Percentiles rank a stretch among this genome's conserved stretches.
phyloP scores from a whole-genome alignment of 805 yeast genomes.

The Candida tallmaniae region DNA sequence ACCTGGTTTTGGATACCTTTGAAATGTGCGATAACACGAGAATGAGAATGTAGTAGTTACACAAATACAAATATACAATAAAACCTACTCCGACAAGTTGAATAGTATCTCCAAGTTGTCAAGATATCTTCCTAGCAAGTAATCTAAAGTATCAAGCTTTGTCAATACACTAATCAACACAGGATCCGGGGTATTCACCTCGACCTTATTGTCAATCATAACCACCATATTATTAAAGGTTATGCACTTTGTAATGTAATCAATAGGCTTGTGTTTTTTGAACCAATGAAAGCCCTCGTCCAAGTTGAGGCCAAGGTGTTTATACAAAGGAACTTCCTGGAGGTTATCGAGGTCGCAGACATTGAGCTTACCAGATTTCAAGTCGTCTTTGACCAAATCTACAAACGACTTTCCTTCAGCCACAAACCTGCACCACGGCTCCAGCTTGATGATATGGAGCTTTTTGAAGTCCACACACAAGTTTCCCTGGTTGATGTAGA shows the following conservation, averaged over 20 bases:
- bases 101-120: conserved; percentile 13
- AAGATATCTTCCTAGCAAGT: conserved; percentile 34
- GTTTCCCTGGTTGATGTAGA: conserved; percentile 59
- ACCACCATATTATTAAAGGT: conserved; percentile 60
- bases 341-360: conserved; percentile 17
- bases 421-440: conserved; percentile 57
- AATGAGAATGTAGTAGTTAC: no score
- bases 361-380: conserved; percentile 28
- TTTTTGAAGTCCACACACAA: conserved; percentile 55
- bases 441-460: conserved; percentile 44
- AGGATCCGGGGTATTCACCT: conserved; percentile 66
- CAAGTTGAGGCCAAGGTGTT: conserved; percentile 6
- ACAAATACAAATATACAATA: no score
- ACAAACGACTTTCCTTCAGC: conserved; percentile 46
- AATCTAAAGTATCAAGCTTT: conserved; percentile 60
- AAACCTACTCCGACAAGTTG: background rate
- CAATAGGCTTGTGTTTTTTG: conserved; percentile 35
- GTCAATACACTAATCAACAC: conserved; percentile 56
- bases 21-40: no score
- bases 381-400: conserved; percentile 53
- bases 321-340: conserved; percentile 12
- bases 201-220: conserved; percentile 53
- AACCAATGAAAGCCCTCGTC: conserved; percentile 5
- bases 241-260: conserved; percentile 57
- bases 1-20: no score